Evolutionary conservation across 2,329 filamentous ascomycete species (phyloP), one percentile per base, ranked within the genome.

Genomic region (Monascus ruber): DNA sequence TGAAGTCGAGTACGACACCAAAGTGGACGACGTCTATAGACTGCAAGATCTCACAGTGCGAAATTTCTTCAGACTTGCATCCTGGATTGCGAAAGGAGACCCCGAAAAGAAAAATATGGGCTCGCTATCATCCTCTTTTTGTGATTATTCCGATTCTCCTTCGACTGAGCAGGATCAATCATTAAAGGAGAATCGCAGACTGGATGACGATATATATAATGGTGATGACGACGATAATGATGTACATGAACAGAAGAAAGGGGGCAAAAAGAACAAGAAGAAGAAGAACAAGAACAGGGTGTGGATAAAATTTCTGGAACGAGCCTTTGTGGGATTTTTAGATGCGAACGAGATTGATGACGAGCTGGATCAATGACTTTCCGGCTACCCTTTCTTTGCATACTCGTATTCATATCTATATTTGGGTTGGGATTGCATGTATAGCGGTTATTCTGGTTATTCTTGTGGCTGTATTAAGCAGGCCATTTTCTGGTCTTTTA

Each of bases 1-100:
- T 54, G 74, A 94, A 55, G 69, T 94, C 36, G 86, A 94, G 59
- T 98, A 98, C 59, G 79, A 80, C 58, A 96, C 88, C 0, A 81
- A 77, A 40, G 74, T 79, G 24, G 87, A 96, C 57, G 64, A 77
- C 42, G 61, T 81, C 1, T 95, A 88, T 58, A 74, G 76, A 44
- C 63, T 95, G 50, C 70, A 76, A 33, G 89, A 96, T 61, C 65
- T 98, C 59, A 96, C 89, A 0, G 83, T 95, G 38, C 73, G 76
- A 45, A 93, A 79, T 56, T 83, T 83, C 56, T 67, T 96, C 34
- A 74, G 83, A 44, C 71, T 96, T 35, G 91, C 91, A 7, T 76
- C 81, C 46, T 73, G 81, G 39, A 93, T 96, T 53, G 84, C 83
- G 2, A 66, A 75, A 38, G 47, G 48, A 5, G 39, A 49, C 24